Percentiles rank a stretch among this genome's conserved stretches.
These are phyloP conservation scores for Plasmodium gaboni DNA, from an alignment of 169 alveolate species.

Conservation along the genomic window DNA sequence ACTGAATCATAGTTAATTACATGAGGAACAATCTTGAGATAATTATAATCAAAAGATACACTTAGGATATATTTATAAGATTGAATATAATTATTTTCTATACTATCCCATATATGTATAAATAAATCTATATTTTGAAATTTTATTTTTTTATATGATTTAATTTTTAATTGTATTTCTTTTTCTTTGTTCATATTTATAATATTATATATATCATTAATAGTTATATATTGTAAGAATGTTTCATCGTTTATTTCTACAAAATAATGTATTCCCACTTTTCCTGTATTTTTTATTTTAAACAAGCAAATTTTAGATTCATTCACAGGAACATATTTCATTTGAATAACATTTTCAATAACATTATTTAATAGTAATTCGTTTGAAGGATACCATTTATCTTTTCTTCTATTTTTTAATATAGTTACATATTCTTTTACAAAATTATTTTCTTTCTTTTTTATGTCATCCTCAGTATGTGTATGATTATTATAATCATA, in stretches of 20 bases:
- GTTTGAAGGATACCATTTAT: not conserved
- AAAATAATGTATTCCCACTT: conserved; percentile 19
- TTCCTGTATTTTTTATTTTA: conserved; percentile 71
- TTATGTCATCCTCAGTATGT: not conserved
- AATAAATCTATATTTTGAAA: conserved; percentile 48
- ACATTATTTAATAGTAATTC: conserved; percentile 3
- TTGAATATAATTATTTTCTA: conserved; percentile 62
- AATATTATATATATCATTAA: conserved; percentile 25
- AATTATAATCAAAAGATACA: conserved; percentile 67
- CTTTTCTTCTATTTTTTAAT: conserved; percentile 11
- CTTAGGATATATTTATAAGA: conserved; percentile 45
- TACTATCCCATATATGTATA: conserved; percentile 35
- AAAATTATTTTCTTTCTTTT: not conserved
- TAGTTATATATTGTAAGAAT: conserved; percentile 36
- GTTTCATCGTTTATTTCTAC: conserved; percentile 48
- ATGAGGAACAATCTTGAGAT: conserved; percentile 36
- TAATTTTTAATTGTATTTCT: conserved; percentile 25
- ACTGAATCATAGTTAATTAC: conserved; percentile 50
- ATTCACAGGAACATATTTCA: conserved; percentile 50
- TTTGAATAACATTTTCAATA: conserved; percentile 31
- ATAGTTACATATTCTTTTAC: not conserved
- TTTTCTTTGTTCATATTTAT: conserved; percentile 58
- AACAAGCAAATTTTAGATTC: conserved; percentile 38
- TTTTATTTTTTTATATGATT: conserved; percentile 35
- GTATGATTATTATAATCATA: not conserved